These are phyloP conservation scores for Penicillium sumatraense DNA, from an alignment of 2,329 filamentous ascomycete species.

Conservation along the genomic window DNA sequence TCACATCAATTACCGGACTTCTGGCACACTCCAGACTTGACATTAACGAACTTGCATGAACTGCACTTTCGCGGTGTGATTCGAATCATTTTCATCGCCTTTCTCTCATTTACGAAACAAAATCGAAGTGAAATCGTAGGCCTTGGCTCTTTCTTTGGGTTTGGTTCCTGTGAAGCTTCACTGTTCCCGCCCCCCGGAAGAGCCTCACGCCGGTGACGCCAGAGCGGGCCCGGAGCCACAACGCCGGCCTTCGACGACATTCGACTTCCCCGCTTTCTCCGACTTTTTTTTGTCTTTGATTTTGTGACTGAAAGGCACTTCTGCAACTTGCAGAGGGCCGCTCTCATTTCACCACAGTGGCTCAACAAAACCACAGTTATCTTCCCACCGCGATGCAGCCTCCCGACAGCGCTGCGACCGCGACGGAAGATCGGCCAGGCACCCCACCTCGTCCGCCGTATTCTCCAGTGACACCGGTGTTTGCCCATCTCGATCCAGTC, in stretches of 20 bases:
- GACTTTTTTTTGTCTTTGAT: background rate
- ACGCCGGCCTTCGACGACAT: slow-evolving; percentile 1
- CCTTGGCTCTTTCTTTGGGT: no score
- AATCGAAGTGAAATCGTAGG: background rate
- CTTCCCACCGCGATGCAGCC: slow-evolving; percentile 43
- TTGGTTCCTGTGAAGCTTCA: background rate
- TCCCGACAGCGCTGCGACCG: slow-evolving; percentile 10
- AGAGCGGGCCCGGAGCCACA: background rate
- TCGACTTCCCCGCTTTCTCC: background rate
- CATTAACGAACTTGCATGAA: background rate
- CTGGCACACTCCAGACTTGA: background rate
- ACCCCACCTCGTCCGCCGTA: slow-evolving; percentile 52
- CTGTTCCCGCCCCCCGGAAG: background rate
- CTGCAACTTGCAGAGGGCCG: background rate
- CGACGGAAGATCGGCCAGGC: slow-evolving; percentile 32
- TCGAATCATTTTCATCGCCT: background rate
- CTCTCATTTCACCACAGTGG: background rate
- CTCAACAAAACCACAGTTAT: slow-evolving; percentile 1
- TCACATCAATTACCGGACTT: background rate
- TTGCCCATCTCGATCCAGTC: slow-evolving; percentile 41
- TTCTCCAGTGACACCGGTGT: slow-evolving; percentile 52
- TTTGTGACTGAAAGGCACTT: background rate
- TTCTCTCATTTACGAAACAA: background rate
- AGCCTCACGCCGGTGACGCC: slow-evolving; percentile 1
- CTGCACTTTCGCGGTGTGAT: background rate